Percentiles rank a stretch among this genome's conserved stretches.
Evolutionary conservation across 768 basidiomycete species (phyloP).

Genomic region (Leucosporidium creatinivorum): DNA sequence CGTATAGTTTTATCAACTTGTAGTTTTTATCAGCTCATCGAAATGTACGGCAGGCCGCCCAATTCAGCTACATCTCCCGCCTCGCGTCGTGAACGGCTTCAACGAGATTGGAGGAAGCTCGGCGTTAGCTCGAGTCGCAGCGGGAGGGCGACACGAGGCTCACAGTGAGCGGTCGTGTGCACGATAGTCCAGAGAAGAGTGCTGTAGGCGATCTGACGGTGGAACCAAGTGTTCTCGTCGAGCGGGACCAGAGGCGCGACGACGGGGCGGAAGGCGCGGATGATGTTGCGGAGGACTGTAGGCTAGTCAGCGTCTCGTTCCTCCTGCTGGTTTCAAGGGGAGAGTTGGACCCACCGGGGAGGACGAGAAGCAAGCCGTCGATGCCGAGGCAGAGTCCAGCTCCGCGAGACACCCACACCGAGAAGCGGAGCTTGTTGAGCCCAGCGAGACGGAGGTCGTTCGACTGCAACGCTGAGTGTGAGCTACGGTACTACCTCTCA

Average conservation of each 20-base stretch:
- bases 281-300: conserved; percentile 69
- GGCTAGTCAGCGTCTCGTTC: no score
- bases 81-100: no score
- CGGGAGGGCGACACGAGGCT: conserved; percentile 7
- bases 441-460: conserved; percentile 59
- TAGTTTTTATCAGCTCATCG: no score
- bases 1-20: no score
- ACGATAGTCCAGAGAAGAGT: conserved; percentile 90
- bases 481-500: no score
- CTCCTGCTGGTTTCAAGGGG: background rate
- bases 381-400: conserved; percentile 84
- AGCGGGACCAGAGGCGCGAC: conserved; percentile 78
- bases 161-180: conserved; percentile 79
- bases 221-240: conserved; percentile 90
- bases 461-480: conserved; percentile 44
- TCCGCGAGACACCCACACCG: conserved; percentile 83
- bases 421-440: conserved; percentile 70
- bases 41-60: no score
- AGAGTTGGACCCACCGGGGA: conserved; percentile 51
- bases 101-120: no score
- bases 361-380: conserved; percentile 73
- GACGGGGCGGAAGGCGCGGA: conserved; percentile 72
- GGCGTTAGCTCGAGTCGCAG: conserved; percentile 19
- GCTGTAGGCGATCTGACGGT: conserved; percentile 65
- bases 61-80: no score